Evolutionary conservation across 371 early-diverging fungal species (phyloP).

Genomic region (Amoeboaphelidium protococcarum): DNA sequence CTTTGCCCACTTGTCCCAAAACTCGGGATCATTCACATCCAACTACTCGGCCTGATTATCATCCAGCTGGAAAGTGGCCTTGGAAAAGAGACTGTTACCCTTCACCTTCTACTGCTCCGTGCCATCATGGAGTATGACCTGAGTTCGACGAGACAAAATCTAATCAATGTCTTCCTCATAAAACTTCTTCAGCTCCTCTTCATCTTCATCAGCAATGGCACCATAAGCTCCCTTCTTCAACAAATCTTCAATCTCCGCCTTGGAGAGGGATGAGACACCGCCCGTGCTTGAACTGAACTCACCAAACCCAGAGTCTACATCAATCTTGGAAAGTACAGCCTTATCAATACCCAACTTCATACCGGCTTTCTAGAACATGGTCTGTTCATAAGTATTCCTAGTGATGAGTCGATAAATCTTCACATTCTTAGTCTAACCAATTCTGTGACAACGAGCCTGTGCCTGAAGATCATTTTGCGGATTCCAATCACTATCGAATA

Average conservation of each 20-base stretch:
- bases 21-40: slow-evolving; percentile 82
- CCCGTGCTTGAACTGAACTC: slow-evolving; percentile 8
- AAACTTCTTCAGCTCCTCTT: slow-evolving; percentile 50
- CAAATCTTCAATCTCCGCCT: slow-evolving; percentile 63
- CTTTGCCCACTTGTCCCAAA: slow-evolving; percentile 88
- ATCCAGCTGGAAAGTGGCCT: slow-evolving; percentile 61
- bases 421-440: slow-evolving; percentile 81
- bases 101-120: neutral
- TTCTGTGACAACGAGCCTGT: slow-evolving; percentile 71
- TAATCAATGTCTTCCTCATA: slow-evolving; percentile 92
- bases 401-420: slow-evolving; percentile 66
- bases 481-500: slow-evolving; percentile 92
- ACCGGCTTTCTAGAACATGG: slow-evolving; percentile 88
- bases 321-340: slow-evolving; percentile 60
- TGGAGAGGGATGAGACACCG: slow-evolving; percentile 18
- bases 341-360: slow-evolving; percentile 74
- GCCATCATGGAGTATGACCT: slow-evolving; percentile 43
- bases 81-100: slow-evolving; percentile 48
- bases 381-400: slow-evolving; percentile 72
- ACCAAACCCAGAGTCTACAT: slow-evolving; percentile 10
- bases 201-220: slow-evolving; percentile 22
- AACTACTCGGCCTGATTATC: slow-evolving; percentile 18
- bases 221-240: slow-evolving; percentile 74
- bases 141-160: slow-evolving; percentile 69
- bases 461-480: slow-evolving; percentile 93